Percentiles rank a stretch among this genome's conserved stretches.
These are phyloP conservation scores for Butyriboletus loyo DNA, from an alignment of 768 basidiomycete genomes.

Conservation along the genomic window DNA sequence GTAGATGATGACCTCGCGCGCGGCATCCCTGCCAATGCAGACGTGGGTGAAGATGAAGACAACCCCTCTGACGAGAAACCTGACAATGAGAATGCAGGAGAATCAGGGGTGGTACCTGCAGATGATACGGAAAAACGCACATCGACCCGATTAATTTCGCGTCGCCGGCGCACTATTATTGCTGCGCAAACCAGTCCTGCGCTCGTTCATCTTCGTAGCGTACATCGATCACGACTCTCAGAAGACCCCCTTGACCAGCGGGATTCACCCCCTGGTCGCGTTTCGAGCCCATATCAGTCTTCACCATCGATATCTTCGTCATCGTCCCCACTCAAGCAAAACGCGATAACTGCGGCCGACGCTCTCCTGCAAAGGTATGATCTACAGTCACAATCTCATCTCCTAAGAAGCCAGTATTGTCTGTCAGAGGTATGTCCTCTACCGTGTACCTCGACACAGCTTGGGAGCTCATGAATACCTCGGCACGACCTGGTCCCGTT, in stretches of 20 bases:
- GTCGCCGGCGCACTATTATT: conserved; percentile 49
- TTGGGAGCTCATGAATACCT: neutral
- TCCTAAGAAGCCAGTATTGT: conserved; percentile 84
- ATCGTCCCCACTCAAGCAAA: conserved; percentile 44
- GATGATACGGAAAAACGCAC: conserved; percentile 14
- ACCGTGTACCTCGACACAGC: neutral
- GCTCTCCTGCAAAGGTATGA: conserved; percentile 67
- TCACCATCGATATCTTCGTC: conserved; percentile 62
- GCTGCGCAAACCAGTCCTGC: conserved; percentile 75
- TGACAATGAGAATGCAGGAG: conserved; percentile 23
- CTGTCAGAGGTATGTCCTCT: conserved; percentile 69
- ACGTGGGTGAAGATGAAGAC: conserved; percentile 39
- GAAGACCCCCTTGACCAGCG: conserved; percentile 75
- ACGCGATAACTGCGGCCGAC: conserved; percentile 47
- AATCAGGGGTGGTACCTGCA: conserved; percentile 7
- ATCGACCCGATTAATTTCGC: conserved; percentile 10
- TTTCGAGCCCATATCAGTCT: conserved; percentile 59
- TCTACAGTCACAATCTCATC: conserved; percentile 58
- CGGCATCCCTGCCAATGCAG: conserved; percentile 18
- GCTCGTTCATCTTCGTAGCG: conserved; percentile 55
- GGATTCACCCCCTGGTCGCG: conserved; percentile 38
- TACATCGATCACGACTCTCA: conserved; percentile 55
- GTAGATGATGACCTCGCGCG: conserved; percentile 39
- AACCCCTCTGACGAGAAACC: conserved; percentile 44
- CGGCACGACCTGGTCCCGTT: neutral